Percentiles rank a stretch among this genome's conserved stretches.
These are phyloP conservation scores for Magnusiomyces sp. DNA, from an alignment of 1,139 yeast genomes.

Conservation along the genomic window DNA sequence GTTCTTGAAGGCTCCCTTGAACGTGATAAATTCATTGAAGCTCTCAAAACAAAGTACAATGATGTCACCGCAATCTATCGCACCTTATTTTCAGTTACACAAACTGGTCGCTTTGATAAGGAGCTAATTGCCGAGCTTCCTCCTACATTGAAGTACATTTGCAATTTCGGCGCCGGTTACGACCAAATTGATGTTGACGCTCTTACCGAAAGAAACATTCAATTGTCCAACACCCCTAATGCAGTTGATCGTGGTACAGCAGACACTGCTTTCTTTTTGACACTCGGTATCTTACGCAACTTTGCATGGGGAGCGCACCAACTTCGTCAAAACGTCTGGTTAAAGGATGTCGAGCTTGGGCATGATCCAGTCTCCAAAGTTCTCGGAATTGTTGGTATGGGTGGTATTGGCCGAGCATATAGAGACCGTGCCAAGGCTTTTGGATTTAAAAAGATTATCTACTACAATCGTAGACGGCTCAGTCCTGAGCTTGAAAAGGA, in stretches of 20 bases:
- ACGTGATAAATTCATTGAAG: slow-evolving; percentile 29
- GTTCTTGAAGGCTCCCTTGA: slow-evolving; percentile 15
- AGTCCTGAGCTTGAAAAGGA: slow-evolving; percentile 44
- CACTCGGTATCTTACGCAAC: slow-evolving; percentile 54
- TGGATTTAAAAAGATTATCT: slow-evolving; percentile 52
- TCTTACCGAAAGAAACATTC: slow-evolving; percentile 43
- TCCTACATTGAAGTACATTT: slow-evolving; percentile 48
- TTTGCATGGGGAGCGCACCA: slow-evolving; percentile 36
- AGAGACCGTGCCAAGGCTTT: slow-evolving; percentile 57
- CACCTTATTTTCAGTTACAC: slow-evolving; percentile 17
- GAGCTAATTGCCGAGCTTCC: slow-evolving; percentile 62
- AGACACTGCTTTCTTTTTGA: slow-evolving; percentile 54
- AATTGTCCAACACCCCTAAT: slow-evolving; percentile 58
- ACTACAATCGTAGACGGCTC: slow-evolving; percentile 55
- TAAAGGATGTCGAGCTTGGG: slow-evolving; percentile 28
- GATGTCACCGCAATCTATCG: slow-evolving; percentile 30
- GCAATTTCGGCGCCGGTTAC: slow-evolving; percentile 91
- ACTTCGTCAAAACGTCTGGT: slow-evolving; percentile 35
- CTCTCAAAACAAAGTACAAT: slow-evolving; percentile 27
- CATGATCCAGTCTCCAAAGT: slow-evolving; percentile 54
- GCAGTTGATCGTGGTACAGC: slow-evolving; percentile 75
- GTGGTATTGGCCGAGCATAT: slow-evolving; percentile 72
- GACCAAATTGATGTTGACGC: slow-evolving; percentile 51
- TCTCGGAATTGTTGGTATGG: slow-evolving; percentile 71
- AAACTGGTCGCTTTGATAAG: slow-evolving; percentile 59